Conservation (phyloP, 306 rosid species). For the Medicago lupulina region DNA sequence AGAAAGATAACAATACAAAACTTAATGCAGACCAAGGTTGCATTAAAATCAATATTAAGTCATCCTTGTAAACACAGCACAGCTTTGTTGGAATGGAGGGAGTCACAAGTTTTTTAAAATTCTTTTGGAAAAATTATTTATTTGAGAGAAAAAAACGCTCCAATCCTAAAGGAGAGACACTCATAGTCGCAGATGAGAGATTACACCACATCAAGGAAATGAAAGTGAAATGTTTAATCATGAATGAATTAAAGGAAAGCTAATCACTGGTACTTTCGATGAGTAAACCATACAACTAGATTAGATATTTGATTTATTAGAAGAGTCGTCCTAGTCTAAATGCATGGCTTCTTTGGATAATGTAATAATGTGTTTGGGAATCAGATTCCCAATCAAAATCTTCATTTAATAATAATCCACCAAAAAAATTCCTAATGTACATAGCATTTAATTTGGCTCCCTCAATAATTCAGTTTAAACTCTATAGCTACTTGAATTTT, state of each 20-base stretch:
- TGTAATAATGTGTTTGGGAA: not conserved
- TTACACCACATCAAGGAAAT: not conserved
- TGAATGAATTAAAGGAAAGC: not conserved
- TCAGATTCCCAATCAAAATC: not conserved
- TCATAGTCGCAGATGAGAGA: not conserved
- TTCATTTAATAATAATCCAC: constrained; percentile 13
- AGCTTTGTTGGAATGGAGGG: not conserved
- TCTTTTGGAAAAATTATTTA: not conserved
- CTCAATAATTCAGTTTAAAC: not conserved
- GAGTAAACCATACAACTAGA: not conserved
- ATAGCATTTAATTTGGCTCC: constrained; percentile 2
- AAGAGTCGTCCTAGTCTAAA: not conserved
- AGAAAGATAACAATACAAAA: not conserved
- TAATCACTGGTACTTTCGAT: not conserved
- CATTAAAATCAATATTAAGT: constrained; percentile 7
- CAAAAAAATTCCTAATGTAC: not conserved
- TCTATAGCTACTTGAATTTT: not conserved
- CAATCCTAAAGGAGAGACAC: not conserved
- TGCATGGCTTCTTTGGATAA: not conserved
- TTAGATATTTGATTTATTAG: not conserved
- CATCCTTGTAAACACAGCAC: not conserved
- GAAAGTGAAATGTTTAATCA: constrained; percentile 4
- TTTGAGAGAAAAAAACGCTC: constrained; percentile 3
- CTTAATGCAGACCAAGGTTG: constrained; percentile 18
- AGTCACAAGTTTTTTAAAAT: not conserved